phyloP scores from a whole-genome alignment of 2,329 filamentous ascomycete species.

The Cordyceps cateniannulata region DNA sequence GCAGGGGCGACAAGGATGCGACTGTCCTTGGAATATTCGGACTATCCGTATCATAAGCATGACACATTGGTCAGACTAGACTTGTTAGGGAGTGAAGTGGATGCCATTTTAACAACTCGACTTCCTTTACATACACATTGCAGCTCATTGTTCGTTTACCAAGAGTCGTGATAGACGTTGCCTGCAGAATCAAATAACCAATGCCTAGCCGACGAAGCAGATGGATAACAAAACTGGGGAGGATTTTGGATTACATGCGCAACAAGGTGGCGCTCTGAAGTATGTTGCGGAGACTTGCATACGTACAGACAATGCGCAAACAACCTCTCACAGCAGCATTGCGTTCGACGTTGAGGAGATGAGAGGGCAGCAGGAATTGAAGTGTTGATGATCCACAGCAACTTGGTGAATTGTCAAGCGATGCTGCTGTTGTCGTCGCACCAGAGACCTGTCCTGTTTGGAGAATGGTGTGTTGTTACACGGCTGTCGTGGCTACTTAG shows the following conservation, averaged over 20 bases:
- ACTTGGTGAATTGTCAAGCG: not conserved
- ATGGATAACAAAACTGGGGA: not conserved
- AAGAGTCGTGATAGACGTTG: not conserved
- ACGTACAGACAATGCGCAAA: not conserved
- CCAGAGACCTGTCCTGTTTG: not conserved
- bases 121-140: not conserved
- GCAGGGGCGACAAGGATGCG: not conserved
- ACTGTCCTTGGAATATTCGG: not conserved
- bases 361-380: not conserved
- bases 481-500: not conserved
- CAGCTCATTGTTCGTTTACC: not conserved
- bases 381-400: not conserved
- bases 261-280: not conserved
- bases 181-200: not conserved
- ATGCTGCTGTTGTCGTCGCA: not conserved
- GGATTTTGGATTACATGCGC: not conserved
- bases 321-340: not conserved
- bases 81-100: not conserved
- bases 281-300: not conserved
- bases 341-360: not conserved
- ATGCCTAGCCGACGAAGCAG: not conserved
- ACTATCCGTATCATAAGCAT: not conserved
- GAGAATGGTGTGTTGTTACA: not conserved
- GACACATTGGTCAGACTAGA: not conserved
- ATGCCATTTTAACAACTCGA: not conserved